Evolutionary conservation across 768 basidiomycete species (phyloP), one percentile per base, ranked within the genome.

Genomic region (Lactarius pseudohatsudake): DNA sequence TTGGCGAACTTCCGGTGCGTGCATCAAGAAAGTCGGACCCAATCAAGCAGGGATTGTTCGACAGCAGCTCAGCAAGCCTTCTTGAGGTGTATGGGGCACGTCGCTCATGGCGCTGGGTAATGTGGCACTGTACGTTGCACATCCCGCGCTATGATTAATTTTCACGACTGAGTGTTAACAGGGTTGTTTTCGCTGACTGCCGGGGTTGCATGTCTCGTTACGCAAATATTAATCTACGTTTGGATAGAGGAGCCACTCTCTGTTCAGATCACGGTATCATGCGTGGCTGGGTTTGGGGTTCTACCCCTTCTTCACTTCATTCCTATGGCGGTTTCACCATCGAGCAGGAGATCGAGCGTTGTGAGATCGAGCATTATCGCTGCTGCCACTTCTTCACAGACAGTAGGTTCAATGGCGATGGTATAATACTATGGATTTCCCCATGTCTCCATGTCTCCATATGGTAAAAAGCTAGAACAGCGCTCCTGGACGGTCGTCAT

Each of bases 101-200:
- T 26, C 57, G 53, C 34, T 65, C 64, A 41, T 65, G 64, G 64
- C 64, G 64, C 5, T 65, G 64, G 64, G 34, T 65, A 38, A 65
- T 65, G 64, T 65, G 64, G 64, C 64, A 65, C 32, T 65, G 64
- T 65, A 59, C 16, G 59, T 60, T 38, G 18, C 47, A 50, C 36
- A 1, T 43, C 11, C 1, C 11, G 7, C 18, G 7, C 20, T 16
- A 6, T 0, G 6, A 32, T 43, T 26, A 2, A 22, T 28, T 13
- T 32, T 41, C 47, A 20, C 50, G 32, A 34, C 34, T 50, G 5
- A 30, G 9, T 8, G 6, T 36, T 36, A 53, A 43, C 50, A 65
- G 64, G 64, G 64, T 18, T 65, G 6, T 55, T 65, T 32, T 59
- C 64, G n/a, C 64, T 65, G 47, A 26, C 26, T 18, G 64, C 58